Evolutionary conservation across 768 basidiomycete genomes (phyloP).

Genomic region (Collybia mongolica): DNA sequence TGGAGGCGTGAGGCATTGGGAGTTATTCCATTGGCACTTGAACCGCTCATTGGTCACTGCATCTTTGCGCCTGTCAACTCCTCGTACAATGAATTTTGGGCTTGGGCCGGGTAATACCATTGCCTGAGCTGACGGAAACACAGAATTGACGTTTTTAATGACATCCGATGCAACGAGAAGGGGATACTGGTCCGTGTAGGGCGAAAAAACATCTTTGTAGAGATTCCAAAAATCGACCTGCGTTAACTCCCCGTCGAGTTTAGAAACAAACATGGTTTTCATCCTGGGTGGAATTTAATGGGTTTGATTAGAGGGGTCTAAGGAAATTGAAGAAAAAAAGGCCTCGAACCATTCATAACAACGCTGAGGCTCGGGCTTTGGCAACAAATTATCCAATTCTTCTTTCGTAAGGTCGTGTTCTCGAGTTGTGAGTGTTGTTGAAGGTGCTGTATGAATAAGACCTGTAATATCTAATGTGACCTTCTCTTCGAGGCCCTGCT

Average conservation of each 20-base stretch:
- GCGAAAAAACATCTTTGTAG: conserved; percentile 81
- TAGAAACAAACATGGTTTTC: conserved; percentile 80
- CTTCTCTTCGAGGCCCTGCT: conserved; percentile 56
- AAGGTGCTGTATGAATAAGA: conserved; percentile 55
- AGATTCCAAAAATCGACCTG: conserved; percentile 96
- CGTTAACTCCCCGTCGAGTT: conserved; percentile 77
- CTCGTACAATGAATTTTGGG: conserved; percentile 84
- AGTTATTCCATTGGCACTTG: conserved; percentile 76
- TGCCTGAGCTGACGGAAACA: conserved; percentile 84
- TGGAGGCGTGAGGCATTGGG: conserved; percentile 46
- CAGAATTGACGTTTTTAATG: conserved; percentile 86
- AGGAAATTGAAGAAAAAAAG: background rate
- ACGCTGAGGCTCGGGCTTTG: conserved; percentile 69
- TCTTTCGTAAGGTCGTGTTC: conserved; percentile 71
- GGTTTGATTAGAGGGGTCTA: background rate
- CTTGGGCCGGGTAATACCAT: conserved; percentile 77
- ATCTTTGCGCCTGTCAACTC: conserved; percentile 72
- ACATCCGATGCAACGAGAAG: conserved; percentile 87
- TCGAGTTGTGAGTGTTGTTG: conserved; percentile 41
- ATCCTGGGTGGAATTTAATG: conserved; percentile 58
- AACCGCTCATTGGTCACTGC: conserved; percentile 57
- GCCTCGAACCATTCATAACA: conserved; percentile 75
- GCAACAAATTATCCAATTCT: conserved; percentile 59
- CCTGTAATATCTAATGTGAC: conserved; percentile 64
- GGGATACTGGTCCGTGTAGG: conserved; percentile 52